Percentiles rank a stretch among this genome's conserved stretches.
phyloP scores from a whole-genome alignment of 805 yeast genomes.

The Myxozyma mucilagina region DNA sequence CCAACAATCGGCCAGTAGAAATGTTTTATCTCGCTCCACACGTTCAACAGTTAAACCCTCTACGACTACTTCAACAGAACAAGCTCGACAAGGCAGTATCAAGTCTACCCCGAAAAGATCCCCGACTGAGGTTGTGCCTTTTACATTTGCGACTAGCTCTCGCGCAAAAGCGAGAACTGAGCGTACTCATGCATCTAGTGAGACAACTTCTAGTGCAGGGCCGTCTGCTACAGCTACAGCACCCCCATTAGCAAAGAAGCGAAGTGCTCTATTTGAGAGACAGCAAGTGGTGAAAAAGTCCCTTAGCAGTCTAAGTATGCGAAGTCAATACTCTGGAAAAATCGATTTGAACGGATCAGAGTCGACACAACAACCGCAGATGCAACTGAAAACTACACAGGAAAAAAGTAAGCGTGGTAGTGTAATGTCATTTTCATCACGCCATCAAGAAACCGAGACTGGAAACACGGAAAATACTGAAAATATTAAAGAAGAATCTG shows the following conservation, averaged over 20 bases:
- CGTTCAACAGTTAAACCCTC: not conserved
- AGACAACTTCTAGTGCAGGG: not conserved
- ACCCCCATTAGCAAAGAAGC: slow-evolving; percentile 18
- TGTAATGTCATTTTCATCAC: not conserved
- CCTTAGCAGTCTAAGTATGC: slow-evolving; percentile 26
- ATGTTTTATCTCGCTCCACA: not conserved
- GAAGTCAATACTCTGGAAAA: slow-evolving; percentile 21
- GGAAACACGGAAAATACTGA: not conserved
- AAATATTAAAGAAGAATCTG: not conserved
- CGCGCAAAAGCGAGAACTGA: slow-evolving; percentile 7
- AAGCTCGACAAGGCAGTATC: not conserved
- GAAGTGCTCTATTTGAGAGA: slow-evolving; percentile 29
- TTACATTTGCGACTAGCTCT: slow-evolving; percentile 17
- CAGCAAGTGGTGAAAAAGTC: slow-evolving; percentile 27
- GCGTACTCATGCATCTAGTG: not conserved
- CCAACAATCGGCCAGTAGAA: not conserved
- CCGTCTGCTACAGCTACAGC: not conserved
- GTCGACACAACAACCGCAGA: slow-evolving; percentile 1
- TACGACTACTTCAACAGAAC: not conserved
- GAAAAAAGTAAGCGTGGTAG: not conserved
- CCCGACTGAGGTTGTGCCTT: slow-evolving; percentile 16
- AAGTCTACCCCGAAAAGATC: not conserved
- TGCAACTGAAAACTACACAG: not conserved
- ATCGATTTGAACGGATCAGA: slow-evolving; percentile 1
- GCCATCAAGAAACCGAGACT: not conserved